Evolutionary conservation across 257 asterid species (phyloP).

Genomic region (Solanum acaule): DNA sequence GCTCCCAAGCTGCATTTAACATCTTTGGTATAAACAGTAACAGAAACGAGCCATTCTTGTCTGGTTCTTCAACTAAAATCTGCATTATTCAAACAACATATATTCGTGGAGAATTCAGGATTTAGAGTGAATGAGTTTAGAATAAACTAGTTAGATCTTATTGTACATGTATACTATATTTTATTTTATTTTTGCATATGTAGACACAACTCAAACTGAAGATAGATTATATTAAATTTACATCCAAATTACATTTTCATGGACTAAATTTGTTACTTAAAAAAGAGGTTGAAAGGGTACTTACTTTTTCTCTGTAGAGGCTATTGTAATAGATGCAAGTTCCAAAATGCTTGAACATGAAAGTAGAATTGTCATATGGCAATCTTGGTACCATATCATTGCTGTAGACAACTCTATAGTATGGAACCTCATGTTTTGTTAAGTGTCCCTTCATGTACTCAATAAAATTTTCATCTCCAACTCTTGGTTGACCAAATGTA

Average conservation of each 20-base stretch:
- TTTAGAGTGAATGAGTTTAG: neutral
- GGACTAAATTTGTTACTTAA: neutral
- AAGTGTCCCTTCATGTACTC: constrained; percentile 27
- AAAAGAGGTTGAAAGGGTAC: neutral
- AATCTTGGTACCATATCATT: constrained; percentile 49
- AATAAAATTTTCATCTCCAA: constrained; percentile 44
- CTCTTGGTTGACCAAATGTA: constrained; percentile 71
- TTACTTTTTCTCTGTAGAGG: constrained; percentile 41
- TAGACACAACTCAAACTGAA: neutral
- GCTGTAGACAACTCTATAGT: constrained; percentile 47
- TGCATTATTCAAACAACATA: neutral
- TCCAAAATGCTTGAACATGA: constrained; percentile 64
- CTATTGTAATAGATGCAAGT: constrained; percentile 32
- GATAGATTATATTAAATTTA: neutral
- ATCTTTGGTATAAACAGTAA: constrained; percentile 9
- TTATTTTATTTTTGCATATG: neutral
- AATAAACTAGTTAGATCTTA: neutral
- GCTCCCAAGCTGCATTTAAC: constrained; percentile 45
- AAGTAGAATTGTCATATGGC: constrained; percentile 28
- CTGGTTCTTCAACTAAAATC: constrained; percentile 22
- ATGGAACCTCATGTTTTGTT: constrained; percentile 9
- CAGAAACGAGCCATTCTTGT: constrained; percentile 24
- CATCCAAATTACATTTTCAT: neutral
- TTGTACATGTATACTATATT: neutral
- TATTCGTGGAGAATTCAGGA: neutral